Evolutionary conservation across 2,329 filamentous ascomycete genomes (phyloP), one percentile per base, ranked within the genome.

Genomic region (Trichophyton rubrum): DNA sequence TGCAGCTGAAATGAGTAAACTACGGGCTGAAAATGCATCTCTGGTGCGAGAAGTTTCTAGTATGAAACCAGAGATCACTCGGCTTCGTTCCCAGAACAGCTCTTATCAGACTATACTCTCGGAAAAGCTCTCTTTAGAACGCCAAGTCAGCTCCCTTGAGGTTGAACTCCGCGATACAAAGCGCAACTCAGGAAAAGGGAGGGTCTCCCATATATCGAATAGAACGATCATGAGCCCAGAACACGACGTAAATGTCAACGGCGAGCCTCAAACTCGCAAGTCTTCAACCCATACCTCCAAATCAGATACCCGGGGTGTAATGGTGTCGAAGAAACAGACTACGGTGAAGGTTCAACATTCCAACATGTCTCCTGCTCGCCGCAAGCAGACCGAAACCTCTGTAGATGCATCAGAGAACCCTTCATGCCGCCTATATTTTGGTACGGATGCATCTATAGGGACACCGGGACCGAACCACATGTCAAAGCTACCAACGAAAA

Each of bases 131-230:
- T 81, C 86, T 1, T 75, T 96, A 13, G 86, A 93, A 69, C 85
- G 88, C 53, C 88, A 93, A 72, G 72, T 96, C 30, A 86, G 81
- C 68, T 84, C 86, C 1, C 73, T 91, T 1, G 88, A 95, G 71
- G 85, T 89, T 49, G 88, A 95, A 67, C 79, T 96, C 1, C 89
- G 90, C 64, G 89, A 88, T 66, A 89, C 93, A 70, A 92, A 85
- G 71, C 56, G 56, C 2, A 58, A 43, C 22, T 41, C 56, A 30
- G 56, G 6, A 24, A 58, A 90, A n/a, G 27, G 2, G 8, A 27
- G 30, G 3, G 13, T 13, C 3, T 55, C 51, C 15, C 17, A 35
- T 35, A 3, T 55, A 15, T 9, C 15, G 9, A 27, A 35, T 15
- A 55, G 33, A 24, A n/a, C 13, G 3, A n/a, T 7, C 2, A 55